Evolutionary conservation across 2,329 filamentous ascomycete genomes (phyloP), one percentile per base, ranked within the genome.

Genomic region (Ascochyta clinopodiicola): DNA sequence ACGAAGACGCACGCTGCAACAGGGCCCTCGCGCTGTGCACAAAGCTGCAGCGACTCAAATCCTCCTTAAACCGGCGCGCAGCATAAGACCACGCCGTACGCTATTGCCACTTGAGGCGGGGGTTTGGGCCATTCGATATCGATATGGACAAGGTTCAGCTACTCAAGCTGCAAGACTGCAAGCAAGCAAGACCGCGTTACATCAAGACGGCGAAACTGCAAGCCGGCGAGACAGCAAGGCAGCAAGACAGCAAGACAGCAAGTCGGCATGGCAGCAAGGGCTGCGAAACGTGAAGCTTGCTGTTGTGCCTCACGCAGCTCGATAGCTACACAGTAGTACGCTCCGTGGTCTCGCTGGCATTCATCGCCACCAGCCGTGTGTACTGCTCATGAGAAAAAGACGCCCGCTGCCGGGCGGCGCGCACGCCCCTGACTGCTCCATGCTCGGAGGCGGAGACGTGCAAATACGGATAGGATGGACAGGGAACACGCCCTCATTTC

Each of bases 401-500:
- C 44, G 51, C 48, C 58, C 51, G 45, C 42, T 42, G 56, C 52
- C 51, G 58, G 57, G 51, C 44, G 54, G 59, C 56, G 52, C 51
- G 57, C 62, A 66, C 52, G 60, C 71, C 69, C 65, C 70, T 71
- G 67, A 66, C 57, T 56, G 61, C 64, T 43, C 62, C 57, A 63
- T 65, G 67, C 61, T 56, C 64, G 34, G 56, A 59, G 60, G 58
- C 60, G 55, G 59, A 60, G 63, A 61, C 68, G 67, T 53, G 53
- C 36, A 48, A 49, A 47, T 54, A 55, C 59, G 61, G 63, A 69
- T 66, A 66, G 63, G 67, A 69, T 66, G 67, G 63, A 66, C 69
- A 73, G 63, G 46, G 67, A 65, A 62, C 61, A 42, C 48, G 59
- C 53, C 59, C 60, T 71, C 70, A 73, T 73, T 71, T 73, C 68